Conservation (phyloP, 805 yeast genomes). For the Saccharomycopsis sp. region DNA sequence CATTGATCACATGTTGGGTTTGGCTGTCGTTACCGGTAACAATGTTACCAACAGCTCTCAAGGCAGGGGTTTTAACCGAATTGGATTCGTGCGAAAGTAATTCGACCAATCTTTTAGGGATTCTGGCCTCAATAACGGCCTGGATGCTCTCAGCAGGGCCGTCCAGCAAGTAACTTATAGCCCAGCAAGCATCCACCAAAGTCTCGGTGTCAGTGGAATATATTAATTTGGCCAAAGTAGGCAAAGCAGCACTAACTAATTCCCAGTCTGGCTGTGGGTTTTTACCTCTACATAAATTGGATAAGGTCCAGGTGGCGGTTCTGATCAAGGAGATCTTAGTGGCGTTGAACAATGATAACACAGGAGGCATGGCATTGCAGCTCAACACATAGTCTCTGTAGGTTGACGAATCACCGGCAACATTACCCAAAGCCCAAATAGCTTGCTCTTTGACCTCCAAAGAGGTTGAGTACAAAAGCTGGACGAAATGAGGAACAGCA, state of each 20-base stretch:
- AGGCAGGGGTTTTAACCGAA: conserved; percentile 91
- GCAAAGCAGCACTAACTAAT: conserved; percentile 78
- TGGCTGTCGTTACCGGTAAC: conserved; percentile 96
- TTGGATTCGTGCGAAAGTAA: conserved; percentile 78
- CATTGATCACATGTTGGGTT: conserved; percentile 90
- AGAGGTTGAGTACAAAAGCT: conserved; percentile 71
- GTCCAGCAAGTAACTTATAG: conserved; percentile 88
- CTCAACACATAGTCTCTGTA: conserved; percentile 85
- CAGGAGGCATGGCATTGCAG: conserved; percentile 85
- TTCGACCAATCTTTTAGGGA: conserved; percentile 91
- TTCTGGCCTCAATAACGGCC: conserved; percentile 93
- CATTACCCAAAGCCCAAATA: conserved; percentile 98
- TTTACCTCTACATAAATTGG: conserved; percentile 94
- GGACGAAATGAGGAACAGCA: conserved; percentile 88
- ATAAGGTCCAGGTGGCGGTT: conserved; percentile 97
- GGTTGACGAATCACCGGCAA: conserved; percentile 92
- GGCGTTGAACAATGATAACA: conserved; percentile 67
- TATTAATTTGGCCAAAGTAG: conserved; percentile 84
- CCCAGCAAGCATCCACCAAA: conserved; percentile 97
- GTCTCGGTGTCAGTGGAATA: conserved; percentile 91
- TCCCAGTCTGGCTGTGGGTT: conserved; percentile 95
- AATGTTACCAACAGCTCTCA: conserved; percentile 95
- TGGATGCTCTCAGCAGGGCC: conserved; percentile 91
- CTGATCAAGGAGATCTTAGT: conserved; percentile 86
- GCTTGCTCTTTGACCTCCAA: conserved; percentile 97